Base-by-base conservation (phyloP, 345 rosid species). In the Sisymbrium altissimum region DNA sequence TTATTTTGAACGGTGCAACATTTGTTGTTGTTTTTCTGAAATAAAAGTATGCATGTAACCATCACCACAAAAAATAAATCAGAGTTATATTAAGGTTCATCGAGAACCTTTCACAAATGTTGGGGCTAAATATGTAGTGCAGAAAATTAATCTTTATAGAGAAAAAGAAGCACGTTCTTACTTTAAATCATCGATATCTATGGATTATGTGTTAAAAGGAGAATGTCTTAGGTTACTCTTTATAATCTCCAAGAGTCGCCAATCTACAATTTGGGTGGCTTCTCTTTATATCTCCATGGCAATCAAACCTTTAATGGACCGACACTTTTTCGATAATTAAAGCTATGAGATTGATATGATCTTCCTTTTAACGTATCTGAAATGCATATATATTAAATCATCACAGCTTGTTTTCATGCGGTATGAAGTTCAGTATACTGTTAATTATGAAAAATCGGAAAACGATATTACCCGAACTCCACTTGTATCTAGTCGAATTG, bases 191-290 rank as follows among this genome's bases (percentile, higher is more conserved):
- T 60, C 10, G 0, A 59, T 75, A 44, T 59, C 36, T 68, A 50
- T 58, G 17, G 50, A 60, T 12, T 36, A 30, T 64, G 15, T 57
- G 46, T 40, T 57, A 65, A 65, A 77, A 70, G 35, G 55, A 65
- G 48, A 64, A 65, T 70, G 80, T 57, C 72, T 66, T 49, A 65
- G 76, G 80, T 71, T 64, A 71, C 80, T 77, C 72, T 71, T 71
- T 77, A 65, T 58, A 25, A 46, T 77, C 77, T 49, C 77, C 76
- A 77, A 77, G 80, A 77, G 80, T 57, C 80, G 38, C 56, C 72
- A 77, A 71, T 64, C 64, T 58, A 46, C 55, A 77, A 71, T 58
- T 45, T 65, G 72, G 72, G 75, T 77, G 75, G 43, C 45, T 71
- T 77, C 72, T 71, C 80, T 77, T 77, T 77, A 71, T 71, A 77